These are phyloP conservation scores for Rhododendron ferrugineum DNA, from an alignment of 148 eudicot species.

Conservation along the genomic window DNA sequence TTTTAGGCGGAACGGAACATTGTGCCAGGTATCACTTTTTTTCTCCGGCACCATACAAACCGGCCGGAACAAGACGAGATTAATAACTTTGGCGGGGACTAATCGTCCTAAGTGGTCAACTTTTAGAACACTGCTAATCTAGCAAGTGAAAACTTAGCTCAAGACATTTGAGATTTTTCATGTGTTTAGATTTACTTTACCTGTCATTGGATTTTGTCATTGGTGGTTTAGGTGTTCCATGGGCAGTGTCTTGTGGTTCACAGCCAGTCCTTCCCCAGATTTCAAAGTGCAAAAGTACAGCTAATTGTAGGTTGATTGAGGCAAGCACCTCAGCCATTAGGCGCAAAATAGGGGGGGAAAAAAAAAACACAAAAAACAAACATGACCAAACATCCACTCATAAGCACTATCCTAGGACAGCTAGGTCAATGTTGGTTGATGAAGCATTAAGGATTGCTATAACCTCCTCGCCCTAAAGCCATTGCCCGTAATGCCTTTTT, in stretches of 20 bases:
- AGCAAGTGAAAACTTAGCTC: background rate
- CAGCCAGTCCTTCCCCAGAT: background rate
- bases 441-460: background rate
- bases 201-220: background rate
- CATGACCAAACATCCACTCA: background rate
- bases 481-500: background rate
- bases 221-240: background rate
- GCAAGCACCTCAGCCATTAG: background rate
- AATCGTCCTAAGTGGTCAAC: background rate
- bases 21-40: background rate
- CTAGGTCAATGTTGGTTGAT: background rate
- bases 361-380: background rate
- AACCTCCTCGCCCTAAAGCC: background rate
- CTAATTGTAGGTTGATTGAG: background rate
- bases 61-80: background rate
- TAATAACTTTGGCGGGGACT: background rate
- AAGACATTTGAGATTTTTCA: background rate
- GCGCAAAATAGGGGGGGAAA: background rate
- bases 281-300: background rate
- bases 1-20: background rate
- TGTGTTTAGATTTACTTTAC: background rate
- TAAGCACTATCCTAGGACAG: background rate
- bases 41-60: no score
- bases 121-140: background rate
- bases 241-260: background rate